These are phyloP conservation scores for Solanum boliviense DNA, from an alignment of 257 asterid genomes.

Conservation along the genomic window DNA sequence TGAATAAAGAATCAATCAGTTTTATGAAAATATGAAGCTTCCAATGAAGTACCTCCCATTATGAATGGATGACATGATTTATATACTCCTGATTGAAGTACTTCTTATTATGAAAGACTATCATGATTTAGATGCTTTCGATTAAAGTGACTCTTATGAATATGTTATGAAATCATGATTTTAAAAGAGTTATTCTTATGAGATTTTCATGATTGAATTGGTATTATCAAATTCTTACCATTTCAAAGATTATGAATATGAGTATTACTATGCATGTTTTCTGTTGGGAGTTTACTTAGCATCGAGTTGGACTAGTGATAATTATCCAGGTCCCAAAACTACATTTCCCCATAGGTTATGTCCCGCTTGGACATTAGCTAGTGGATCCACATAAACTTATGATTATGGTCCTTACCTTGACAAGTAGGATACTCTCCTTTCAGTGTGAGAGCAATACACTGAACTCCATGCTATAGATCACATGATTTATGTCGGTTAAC, in stretches of 20 bases:
- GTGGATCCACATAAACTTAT: not conserved
- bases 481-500: not conserved
- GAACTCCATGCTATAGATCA: not conserved
- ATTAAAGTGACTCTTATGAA: not conserved
- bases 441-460: not conserved
- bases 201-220: not conserved
- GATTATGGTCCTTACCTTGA: not conserved
- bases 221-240: not conserved
- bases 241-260: not conserved
- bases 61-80: not conserved
- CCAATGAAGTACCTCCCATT: not conserved
- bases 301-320: not conserved
- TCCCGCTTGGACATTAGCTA: not conserved
- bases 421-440: not conserved
- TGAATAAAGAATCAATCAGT: too few species aligned
- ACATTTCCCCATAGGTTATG: not conserved
- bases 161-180: not conserved
- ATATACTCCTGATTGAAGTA: not conserved
- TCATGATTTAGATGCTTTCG: not conserved
- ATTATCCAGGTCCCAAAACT: not conserved
- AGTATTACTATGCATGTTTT: not conserved
- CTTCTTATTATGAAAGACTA: not conserved
- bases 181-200: not conserved
- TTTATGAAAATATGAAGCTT: not conserved
- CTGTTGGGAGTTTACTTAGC: not conserved